Base-by-base conservation (phyloP, 1,284 basidiomycete species). In the Pyrrhoderma noxium region DNA sequence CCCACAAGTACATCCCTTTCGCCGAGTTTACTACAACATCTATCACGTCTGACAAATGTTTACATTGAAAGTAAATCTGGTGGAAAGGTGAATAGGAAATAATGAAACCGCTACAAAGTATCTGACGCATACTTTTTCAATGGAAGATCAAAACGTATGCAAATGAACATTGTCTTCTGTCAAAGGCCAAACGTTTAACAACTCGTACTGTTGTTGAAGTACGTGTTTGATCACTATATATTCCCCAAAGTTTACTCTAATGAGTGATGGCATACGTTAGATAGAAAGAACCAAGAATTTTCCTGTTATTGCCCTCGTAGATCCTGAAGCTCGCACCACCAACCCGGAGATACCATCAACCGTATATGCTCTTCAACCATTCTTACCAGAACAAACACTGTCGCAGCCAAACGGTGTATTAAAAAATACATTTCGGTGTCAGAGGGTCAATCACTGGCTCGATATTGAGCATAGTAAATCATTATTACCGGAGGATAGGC, bases 11-110 rank as follows among this genome's bases (percentile, higher is more conserved):
- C 60, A 47, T 64, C 67, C 9, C 61, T 84, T 22, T 66, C 65
- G 1, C 56, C 64, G 5, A 72, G 76, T 56, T 58, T 79, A 11
- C 58, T 83, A 4, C 78, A 80, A 56, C 73, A 72, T 22, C 76
- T 88, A 57, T 87, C 85, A n/a, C 77, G 82, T 51, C 53, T 79
- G 25, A 73, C 82, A 9, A 76, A 75, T 45, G 85, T 80, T 1
- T 79, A 80, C 56, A 64, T 79, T 9, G 78, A 83, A 59, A 74
- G 73, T 52, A 60, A 5, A 11, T 31, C 72, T 27, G 72, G 70
- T 8, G 59, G 65, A 35, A 61, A 63, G 45, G 73, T 72, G 47
- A 69, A 70, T 65, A 83, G 82, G 55, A 53, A 60, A 18, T 35
- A 13, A 16, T n/a, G 25, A 19, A n/a, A 25, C 22, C 19, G 34